These are phyloP conservation scores for Cucurbita ficifolia DNA, from an alignment of 306 rosid species.

Conservation along the genomic window DNA sequence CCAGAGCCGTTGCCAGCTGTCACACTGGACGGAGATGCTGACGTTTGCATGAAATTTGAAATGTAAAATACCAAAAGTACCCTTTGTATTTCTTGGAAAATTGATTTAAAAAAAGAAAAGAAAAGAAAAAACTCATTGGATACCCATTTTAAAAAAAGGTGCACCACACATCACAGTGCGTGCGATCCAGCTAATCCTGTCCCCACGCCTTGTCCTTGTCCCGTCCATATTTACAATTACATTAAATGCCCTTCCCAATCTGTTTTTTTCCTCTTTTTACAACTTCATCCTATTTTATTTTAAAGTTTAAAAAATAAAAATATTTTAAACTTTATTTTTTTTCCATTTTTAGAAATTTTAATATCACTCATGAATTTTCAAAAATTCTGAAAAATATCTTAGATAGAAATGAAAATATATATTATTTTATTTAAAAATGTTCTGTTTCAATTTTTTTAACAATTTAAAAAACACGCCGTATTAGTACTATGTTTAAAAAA, in stretches of 20 bases:
- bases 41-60: not conserved
- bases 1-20: not conserved
- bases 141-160: not conserved
- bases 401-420: no score
- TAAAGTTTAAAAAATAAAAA: no score
- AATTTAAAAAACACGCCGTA: no score
- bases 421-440: no score
- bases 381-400: no score
- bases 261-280: no score
- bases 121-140: not conserved
- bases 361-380: no score
- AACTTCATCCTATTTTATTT: no score
- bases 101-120: not conserved
- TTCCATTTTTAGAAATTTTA: no score
- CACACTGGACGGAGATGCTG: not conserved
- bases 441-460: no score
- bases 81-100: not conserved
- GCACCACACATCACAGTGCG: not conserved
- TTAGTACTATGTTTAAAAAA: no score
- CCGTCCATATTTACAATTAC: not conserved
- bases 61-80: not conserved
- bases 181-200: slow-evolving; percentile 30
- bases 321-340: no score
- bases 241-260: not conserved
- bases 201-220: slow-evolving; percentile 7